A percentile compares a stretch with the other conserved stretches of the same genome.
Evolutionary conservation across 768 basidiomycete species (phyloP).

Genomic region (Panaeolus cyanescens): DNA sequence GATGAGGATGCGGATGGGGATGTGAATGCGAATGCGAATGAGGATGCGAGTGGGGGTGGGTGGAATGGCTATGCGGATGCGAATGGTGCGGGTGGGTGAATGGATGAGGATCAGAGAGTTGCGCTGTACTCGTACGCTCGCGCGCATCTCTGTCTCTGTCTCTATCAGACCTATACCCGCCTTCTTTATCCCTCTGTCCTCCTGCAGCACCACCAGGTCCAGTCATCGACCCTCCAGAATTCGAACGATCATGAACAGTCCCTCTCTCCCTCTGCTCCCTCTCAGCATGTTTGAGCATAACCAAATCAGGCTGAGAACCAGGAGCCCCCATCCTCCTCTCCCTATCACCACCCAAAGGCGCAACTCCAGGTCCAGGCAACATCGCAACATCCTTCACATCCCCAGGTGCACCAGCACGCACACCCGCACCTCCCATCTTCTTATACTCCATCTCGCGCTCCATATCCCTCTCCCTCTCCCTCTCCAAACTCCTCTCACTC

Average conservation of each 20-base stretch:
- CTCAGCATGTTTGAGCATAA: background rate
- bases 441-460: background rate
- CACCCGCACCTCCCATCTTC: background rate
- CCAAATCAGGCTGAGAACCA: background rate
- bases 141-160: background rate
- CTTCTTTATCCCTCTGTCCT: background rate
- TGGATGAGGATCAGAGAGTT: background rate
- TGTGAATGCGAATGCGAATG: constrained; percentile 3
- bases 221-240: background rate
- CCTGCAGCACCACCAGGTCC: background rate
- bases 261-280: background rate
- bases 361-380: background rate
- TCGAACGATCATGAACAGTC: background rate
- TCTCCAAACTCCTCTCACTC: background rate
- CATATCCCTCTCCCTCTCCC: background rate
- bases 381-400: background rate
- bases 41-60: constrained; percentile 4
- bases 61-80: background rate
- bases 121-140: background rate
- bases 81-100: constrained; percentile 2
- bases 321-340: background rate
- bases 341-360: background rate
- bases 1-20: background rate
- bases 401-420: background rate
- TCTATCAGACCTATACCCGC: background rate